Conservation (phyloP, 139 green algal genomes). For the Coccomyxa sp. region DNA sequence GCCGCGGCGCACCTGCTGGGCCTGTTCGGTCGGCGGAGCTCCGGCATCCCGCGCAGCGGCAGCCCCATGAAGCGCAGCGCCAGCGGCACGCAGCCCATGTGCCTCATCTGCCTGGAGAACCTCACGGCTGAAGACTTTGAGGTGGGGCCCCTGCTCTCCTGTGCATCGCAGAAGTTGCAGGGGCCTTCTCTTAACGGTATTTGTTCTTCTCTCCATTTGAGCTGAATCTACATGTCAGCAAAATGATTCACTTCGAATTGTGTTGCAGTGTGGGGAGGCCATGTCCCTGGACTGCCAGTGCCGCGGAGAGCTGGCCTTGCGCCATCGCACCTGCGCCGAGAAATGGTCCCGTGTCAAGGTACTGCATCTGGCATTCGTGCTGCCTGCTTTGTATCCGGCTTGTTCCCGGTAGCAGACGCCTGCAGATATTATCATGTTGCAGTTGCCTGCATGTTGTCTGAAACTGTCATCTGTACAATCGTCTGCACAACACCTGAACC, state of each 20-base stretch:
- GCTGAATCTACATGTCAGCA: too few relatives aligned
- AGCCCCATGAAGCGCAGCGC: neutral
- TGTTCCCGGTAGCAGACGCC: too few relatives aligned
- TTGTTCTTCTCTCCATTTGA: too few relatives aligned
- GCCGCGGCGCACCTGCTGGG: neutral
- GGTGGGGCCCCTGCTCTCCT: neutral
- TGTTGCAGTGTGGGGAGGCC: conserved; percentile 63
- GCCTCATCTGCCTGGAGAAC: conserved; percentile 79
- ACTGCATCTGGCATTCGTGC: too few relatives aligned
- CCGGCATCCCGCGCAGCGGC: neutral
- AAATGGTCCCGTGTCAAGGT: conserved; percentile 79
- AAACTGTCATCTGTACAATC: too few relatives aligned
- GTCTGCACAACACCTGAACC: too few relatives aligned
- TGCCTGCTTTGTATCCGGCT: too few relatives aligned
- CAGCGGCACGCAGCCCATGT: conserved; percentile 26
- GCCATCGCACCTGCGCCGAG: conserved; percentile 70
- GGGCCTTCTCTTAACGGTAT: too few relatives aligned
- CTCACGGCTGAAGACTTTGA: conserved; percentile 50
- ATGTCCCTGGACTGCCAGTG: conserved; percentile 71
- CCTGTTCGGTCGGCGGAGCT: neutral
- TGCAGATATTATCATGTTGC: too few relatives aligned
- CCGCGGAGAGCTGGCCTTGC: conserved; percentile 71
- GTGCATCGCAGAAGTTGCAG: too few relatives aligned
- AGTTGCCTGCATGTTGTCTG: too few relatives aligned
- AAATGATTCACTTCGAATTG: neutral